Base-by-base conservation (phyloP, 1,139 yeast genomes). In the Debaryomyces coudertii region DNA sequence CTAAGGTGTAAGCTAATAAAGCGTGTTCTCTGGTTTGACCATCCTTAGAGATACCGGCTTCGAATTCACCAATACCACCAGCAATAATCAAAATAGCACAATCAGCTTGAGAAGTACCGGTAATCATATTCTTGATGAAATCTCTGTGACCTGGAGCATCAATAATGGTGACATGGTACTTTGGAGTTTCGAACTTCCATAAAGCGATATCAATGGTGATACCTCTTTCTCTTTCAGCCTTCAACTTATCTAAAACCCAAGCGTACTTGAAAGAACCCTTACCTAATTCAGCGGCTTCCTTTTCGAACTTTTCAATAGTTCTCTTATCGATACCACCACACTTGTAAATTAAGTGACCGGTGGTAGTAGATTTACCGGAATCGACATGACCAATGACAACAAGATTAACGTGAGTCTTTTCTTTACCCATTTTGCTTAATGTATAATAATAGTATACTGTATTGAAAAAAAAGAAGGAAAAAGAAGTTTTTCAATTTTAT, bases 301-400 rank as follows among this genome's bases (percentile, higher is more conserved):
- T 89, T 84, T 89, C 97, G 81, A 89, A 90, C 88, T 90, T 90
- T 83, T 90, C 97, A 72, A 90, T 90, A 75, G 97, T 90, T 85
- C 97, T 88, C 89, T 90, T 90, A 82, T 90, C 95, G 65, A 85
- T 85, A 85, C 90, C 85, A 79, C 85, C 85, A 77, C 79, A 71
- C 93, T 92, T 90, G 96, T 77, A 92, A 75, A 92, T 92, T 82
- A 92, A 87, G 85, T 90, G 97, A 79, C 97, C 97, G 74, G 97
- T 90, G 77, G 96, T 89, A 80, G 90, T 90, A 82, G 95, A 87
- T 79, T 87, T 87, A 80, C 96, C 96, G 65, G 97, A 90, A 82
- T 90, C 97, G 96, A 90, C 97, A 95, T 90, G 98, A 79, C 98
- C 98, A 77, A 92, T 92, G 76, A 92, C 98, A 79, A 92, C 98